Conservation (phyloP, 1,139 yeast species). For the Zygoascus hellenicus region DNA sequence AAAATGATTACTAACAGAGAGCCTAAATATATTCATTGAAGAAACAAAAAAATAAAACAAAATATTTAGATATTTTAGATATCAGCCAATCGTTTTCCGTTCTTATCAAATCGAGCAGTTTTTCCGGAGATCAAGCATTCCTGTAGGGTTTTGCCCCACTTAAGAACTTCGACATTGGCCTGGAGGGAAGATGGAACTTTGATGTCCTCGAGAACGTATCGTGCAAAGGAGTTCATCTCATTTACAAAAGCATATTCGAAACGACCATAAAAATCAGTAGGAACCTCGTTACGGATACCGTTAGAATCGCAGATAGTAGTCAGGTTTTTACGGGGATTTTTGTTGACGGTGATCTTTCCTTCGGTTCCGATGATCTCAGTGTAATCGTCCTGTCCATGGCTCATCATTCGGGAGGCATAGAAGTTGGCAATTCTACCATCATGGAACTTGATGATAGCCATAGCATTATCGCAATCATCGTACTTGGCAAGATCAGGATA, state of each 20-base stretch:
- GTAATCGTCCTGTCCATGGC: slow-evolving; percentile 23
- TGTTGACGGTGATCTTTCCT: slow-evolving; percentile 23
- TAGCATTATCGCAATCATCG: slow-evolving; percentile 23
- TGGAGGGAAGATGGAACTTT: slow-evolving; percentile 20
- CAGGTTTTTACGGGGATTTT: slow-evolving; percentile 18
- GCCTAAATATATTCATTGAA: too few species aligned
- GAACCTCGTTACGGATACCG: slow-evolving; percentile 20
- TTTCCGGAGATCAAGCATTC: slow-evolving; percentile 20
- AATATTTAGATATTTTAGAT: too few species aligned
- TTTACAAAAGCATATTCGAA: slow-evolving; percentile 20
- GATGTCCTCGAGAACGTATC: slow-evolving; percentile 15
- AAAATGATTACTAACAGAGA: too few species aligned
- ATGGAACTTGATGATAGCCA: slow-evolving; percentile 22
- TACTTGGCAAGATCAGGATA: slow-evolving; percentile 20
- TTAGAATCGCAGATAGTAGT: slow-evolving; percentile 16
- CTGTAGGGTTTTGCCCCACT: slow-evolving; percentile 22
- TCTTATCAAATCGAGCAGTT: slow-evolving; percentile 17
- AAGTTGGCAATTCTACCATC: slow-evolving; percentile 21
- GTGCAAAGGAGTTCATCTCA: slow-evolving; percentile 17
- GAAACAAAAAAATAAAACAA: too few species aligned
- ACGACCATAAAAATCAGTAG: slow-evolving; percentile 19
- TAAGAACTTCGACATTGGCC: slow-evolving; percentile 21
- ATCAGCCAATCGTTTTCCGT: slow-evolving; percentile 16
- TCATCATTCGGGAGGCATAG: slow-evolving; percentile 25
- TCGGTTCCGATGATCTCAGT: slow-evolving; percentile 22